These are phyloP conservation scores for Quillaja saponaria DNA, from an alignment of 306 rosid species.

Conservation along the genomic window DNA sequence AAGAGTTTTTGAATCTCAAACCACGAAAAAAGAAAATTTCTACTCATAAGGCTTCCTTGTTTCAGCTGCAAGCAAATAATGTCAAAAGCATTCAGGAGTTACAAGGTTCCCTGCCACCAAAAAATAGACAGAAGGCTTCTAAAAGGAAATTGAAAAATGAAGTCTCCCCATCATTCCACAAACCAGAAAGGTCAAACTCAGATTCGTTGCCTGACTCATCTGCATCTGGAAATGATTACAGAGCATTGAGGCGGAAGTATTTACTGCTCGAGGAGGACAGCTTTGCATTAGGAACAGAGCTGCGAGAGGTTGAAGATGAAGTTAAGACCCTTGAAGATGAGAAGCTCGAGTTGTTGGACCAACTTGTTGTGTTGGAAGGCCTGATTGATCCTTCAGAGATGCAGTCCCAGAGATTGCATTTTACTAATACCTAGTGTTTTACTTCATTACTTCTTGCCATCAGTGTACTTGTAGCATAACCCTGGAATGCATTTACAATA, in stretches of 20 bases:
- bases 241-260: slow-evolving; percentile 73
- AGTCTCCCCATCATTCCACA: slow-evolving; percentile 55
- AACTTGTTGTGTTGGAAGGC: slow-evolving; percentile 88
- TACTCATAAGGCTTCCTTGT: slow-evolving; percentile 44
- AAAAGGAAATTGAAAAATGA: slow-evolving; percentile 57
- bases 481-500: not conserved
- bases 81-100: slow-evolving; percentile 38
- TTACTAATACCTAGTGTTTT: slow-evolving; percentile 16
- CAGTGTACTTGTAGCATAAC: not conserved
- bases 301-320: slow-evolving; percentile 67
- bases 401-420: slow-evolving; percentile 41
- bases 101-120: slow-evolving; percentile 39
- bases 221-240: slow-evolving; percentile 68
- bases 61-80: slow-evolving; percentile 47
- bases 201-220: slow-evolving; percentile 83
- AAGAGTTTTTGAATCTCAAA: slow-evolving; percentile 53
- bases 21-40: slow-evolving; percentile 58
- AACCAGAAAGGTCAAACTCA: slow-evolving; percentile 76
- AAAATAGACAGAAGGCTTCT: slow-evolving; percentile 55
- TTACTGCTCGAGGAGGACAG: slow-evolving; percentile 80
- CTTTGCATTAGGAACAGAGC: slow-evolving; percentile 62
- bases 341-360: slow-evolving; percentile 77
- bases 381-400: slow-evolving; percentile 61
- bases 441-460: slow-evolving; percentile 20
- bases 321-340: slow-evolving; percentile 81